Evolutionary conservation across 768 basidiomycete genomes (phyloP).

Genomic region (Grammothele lineata): DNA sequence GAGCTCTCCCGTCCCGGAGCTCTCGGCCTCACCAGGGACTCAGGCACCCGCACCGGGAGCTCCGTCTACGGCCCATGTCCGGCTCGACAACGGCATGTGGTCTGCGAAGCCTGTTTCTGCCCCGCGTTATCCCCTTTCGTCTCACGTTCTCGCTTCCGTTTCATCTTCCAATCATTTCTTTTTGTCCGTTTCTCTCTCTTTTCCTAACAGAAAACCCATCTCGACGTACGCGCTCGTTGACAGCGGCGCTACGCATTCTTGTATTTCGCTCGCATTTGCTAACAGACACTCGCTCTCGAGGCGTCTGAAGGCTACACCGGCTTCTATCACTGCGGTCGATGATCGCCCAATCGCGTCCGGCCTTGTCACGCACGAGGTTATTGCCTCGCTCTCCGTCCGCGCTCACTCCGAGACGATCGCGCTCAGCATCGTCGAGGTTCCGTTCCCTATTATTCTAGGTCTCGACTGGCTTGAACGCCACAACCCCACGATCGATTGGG

Average conservation of each 20-base stretch:
- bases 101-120: conserved; percentile 1
- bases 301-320: conserved; percentile 24
- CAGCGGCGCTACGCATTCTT: conserved; percentile 32
- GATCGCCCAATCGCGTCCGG: conserved; percentile 37
- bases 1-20: conserved; percentile 17
- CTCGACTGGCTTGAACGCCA: conserved; percentile 11
- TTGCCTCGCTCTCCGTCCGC: conserved; percentile 25
- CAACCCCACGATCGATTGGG: conserved; percentile 26
- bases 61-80: conserved; percentile 1
- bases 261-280: conserved; percentile 33
- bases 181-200: conserved; percentile 19
- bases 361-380: conserved; percentile 34
- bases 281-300: conserved; percentile 29
- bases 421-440: conserved; percentile 28
- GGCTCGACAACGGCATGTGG: conserved; percentile 4
- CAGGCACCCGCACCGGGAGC: conserved; percentile 6
- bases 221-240: conserved; percentile 35
- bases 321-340: conserved; percentile 35
- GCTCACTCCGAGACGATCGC: conserved; percentile 27
- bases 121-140: conserved; percentile 1
- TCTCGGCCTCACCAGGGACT: conserved; percentile 8
- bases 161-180: conserved; percentile 23
- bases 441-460: conserved; percentile 10
- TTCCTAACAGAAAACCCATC: conserved; percentile 30
- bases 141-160: conserved; percentile 5